These are phyloP conservation scores for Tricholoma hemisulphureum DNA, from an alignment of 768 basidiomycete genomes.

Conservation along the genomic window DNA sequence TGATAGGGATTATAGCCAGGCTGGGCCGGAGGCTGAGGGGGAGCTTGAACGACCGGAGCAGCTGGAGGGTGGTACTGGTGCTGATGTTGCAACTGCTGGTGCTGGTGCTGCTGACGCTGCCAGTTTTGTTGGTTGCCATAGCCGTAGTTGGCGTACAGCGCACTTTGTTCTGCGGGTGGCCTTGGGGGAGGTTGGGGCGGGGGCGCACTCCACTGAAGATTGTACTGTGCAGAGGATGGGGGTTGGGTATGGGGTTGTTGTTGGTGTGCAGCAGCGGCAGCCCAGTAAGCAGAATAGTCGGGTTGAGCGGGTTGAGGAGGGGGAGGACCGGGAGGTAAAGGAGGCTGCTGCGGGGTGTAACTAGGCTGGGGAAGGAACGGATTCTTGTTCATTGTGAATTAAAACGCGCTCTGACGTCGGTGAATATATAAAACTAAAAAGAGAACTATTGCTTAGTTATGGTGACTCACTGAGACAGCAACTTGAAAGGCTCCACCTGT, in stretches of 20 bases:
- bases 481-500: neutral
- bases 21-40: slow-evolving; percentile 53
- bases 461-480: slow-evolving; percentile 13
- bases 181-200: slow-evolving; percentile 49
- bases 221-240: slow-evolving; percentile 49
- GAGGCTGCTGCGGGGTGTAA: slow-evolving; percentile 71
- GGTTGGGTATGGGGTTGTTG: slow-evolving; percentile 52
- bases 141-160: slow-evolving; percentile 88
- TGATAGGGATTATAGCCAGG: slow-evolving; percentile 78
- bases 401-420: slow-evolving; percentile 16
- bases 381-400: slow-evolving; percentile 73
- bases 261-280: slow-evolving; percentile 50
- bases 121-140: slow-evolving; percentile 69
- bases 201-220: slow-evolving; percentile 64
- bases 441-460: too few species aligned
- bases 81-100: slow-evolving; percentile 44
- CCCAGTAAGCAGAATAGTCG: slow-evolving; percentile 81
- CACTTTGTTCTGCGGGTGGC: slow-evolving; percentile 76
- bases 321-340: slow-evolving; percentile 77
- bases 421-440: slow-evolving; percentile 11
- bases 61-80: slow-evolving; percentile 53
- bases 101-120: slow-evolving; percentile 66
- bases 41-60: slow-evolving; percentile 52
- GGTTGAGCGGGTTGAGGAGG: slow-evolving; percentile 65
- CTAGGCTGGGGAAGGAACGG: slow-evolving; percentile 71